Evolutionary conservation across 805 yeast genomes (phyloP).

Genomic region (Tetrapisispora arboricola): DNA sequence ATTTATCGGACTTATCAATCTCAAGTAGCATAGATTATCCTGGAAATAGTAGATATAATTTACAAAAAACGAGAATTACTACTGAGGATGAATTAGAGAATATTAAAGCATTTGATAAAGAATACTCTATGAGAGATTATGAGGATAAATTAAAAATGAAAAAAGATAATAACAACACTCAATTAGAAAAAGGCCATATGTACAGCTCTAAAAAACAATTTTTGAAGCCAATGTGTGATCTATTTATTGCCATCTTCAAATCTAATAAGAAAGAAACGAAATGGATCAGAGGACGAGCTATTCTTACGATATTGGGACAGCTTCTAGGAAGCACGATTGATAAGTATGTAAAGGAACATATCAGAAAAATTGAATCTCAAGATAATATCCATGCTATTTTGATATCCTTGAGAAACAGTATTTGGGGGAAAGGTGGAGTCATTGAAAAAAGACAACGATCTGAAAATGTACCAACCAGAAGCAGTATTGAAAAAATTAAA

Average conservation of each 20-base stretch:
- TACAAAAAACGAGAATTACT: no score
- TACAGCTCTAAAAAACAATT: constrained; percentile 34
- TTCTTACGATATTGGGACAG: constrained; percentile 73
- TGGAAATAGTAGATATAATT: no score
- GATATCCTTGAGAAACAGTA: constrained; percentile 17
- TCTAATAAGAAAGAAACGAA: constrained; percentile 46
- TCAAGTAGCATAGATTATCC: no score
- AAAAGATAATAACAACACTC: neutral
- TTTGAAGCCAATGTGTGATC: constrained; percentile 73
- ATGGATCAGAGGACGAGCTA: constrained; percentile 81
- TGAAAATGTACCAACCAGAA: constrained; percentile 27
- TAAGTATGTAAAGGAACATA: constrained; percentile 41
- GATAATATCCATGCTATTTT: constrained; percentile 37
- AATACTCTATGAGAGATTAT: no score
- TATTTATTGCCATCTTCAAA: constrained; percentile 61
- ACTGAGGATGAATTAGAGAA: no score
- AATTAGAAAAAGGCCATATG: neutral
- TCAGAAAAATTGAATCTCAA: constrained; percentile 21
- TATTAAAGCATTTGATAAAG: no score
- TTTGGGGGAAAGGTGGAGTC: constrained; percentile 49
- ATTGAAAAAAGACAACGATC: constrained; percentile 26
- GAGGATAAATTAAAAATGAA: neutral
- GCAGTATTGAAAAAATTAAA: constrained; percentile 40
- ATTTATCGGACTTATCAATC: no score
- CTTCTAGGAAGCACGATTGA: constrained; percentile 82